Evolutionary conservation across 495 filamentous ascomycete genomes (phyloP).

Genomic region (Talaromyces trachyspermus): DNA sequence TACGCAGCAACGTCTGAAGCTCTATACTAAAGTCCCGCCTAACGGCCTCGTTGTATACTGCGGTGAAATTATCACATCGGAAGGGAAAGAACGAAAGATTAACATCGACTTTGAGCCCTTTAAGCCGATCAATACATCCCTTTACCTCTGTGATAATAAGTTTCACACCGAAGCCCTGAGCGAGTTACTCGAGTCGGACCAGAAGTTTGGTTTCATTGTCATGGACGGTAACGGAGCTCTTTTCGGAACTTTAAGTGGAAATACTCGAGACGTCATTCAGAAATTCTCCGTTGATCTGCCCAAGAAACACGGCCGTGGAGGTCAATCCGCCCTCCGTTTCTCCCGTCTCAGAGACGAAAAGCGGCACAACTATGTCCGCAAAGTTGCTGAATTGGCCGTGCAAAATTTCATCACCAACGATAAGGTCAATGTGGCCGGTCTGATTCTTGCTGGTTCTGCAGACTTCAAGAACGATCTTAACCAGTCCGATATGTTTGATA

Average conservation of each 20-base stretch:
- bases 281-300: slow-evolving; percentile 95
- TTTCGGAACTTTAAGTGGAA: slow-evolving; percentile 93
- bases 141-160: slow-evolving; percentile 99
- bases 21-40: slow-evolving; percentile 96
- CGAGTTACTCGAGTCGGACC: slow-evolving; percentile 94
- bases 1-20: slow-evolving; percentile 95
- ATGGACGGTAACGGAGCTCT: slow-evolving; percentile 99
- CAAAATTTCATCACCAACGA: slow-evolving; percentile 98
- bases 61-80: slow-evolving; percentile 98
- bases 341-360: slow-evolving; percentile 99
- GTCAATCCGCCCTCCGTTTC: slow-evolving; percentile 98
- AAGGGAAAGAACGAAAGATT: slow-evolving; percentile 98
- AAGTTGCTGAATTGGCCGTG: slow-evolving; percentile 93
- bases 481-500: slow-evolving; percentile 94
- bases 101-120: slow-evolving; percentile 99
- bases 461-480: slow-evolving; percentile 99
- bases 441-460: slow-evolving; percentile 92
- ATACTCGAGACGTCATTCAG: slow-evolving; percentile 94
- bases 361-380: slow-evolving; percentile 98
- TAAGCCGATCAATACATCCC: slow-evolving; percentile 98
- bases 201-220: slow-evolving; percentile 98
- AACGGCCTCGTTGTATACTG: slow-evolving; percentile 98
- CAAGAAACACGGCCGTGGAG: slow-evolving; percentile 99
- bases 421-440: slow-evolving; percentile 91
- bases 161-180: slow-evolving; percentile 97